Percentiles rank a stretch among this genome's conserved stretches.
These are phyloP conservation scores for Saraca asoca DNA, from an alignment of 331 rosid species.

Conservation along the genomic window DNA sequence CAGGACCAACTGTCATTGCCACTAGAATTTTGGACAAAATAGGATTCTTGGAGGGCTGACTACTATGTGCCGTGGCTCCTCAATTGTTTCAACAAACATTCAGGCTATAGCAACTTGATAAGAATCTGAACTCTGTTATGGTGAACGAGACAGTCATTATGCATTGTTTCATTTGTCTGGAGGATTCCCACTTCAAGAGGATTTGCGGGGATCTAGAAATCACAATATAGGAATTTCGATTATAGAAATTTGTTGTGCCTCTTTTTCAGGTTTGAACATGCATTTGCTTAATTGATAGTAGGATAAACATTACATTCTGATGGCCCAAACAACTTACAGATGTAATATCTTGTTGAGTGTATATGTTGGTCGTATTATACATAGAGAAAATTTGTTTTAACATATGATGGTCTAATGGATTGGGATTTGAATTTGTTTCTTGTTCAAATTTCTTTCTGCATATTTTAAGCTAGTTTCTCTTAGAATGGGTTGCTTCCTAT, in stretches of 20 bases:
- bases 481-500: too few species aligned
- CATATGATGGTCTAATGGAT: background rate
- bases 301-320: slow-evolving; percentile 2
- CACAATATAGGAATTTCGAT: slow-evolving; percentile 25
- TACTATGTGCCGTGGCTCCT: slow-evolving; percentile 9
- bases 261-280: slow-evolving; percentile 6
- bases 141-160: slow-evolving; percentile 24
- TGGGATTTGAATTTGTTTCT: slow-evolving; percentile 11
- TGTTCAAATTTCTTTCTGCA: too few species aligned
- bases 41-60: slow-evolving; percentile 22
- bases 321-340: too few species aligned
- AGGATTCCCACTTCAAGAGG: slow-evolving; percentile 29
- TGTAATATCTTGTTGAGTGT: slow-evolving; percentile 9
- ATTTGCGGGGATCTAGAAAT: slow-evolving; percentile 34
- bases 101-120: slow-evolving; percentile 24
- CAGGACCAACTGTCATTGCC: slow-evolving; percentile 13
- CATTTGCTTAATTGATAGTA: slow-evolving; percentile 3
- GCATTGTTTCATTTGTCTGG: slow-evolving; percentile 26
- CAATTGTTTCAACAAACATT: slow-evolving; percentile 6
- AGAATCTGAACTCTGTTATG: slow-evolving; percentile 23
- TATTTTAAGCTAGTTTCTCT: too few species aligned
- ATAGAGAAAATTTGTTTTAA: background rate
- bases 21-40: slow-evolving; percentile 35
- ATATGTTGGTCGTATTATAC: slow-evolving; percentile 15
- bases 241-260: slow-evolving; percentile 21